Evolutionary conservation across 1,284 basidiomycete species (phyloP).

Genomic region (Phellopilus nigrolimitatus): DNA sequence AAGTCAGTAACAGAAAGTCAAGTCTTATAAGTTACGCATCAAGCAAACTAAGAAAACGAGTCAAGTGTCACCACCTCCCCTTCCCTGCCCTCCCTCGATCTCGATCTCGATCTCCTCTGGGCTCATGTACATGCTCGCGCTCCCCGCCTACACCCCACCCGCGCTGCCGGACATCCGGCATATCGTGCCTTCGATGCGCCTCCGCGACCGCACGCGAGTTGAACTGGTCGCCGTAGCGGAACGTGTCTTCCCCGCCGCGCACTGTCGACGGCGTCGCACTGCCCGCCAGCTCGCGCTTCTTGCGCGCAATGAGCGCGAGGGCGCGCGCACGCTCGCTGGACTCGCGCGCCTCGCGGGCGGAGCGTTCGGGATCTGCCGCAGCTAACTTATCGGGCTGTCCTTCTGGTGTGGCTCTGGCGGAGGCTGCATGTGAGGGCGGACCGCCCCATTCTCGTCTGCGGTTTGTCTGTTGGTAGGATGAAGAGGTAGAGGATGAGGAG

Average conservation of each 20-base stretch:
- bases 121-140: not conserved
- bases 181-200: conserved; percentile 42
- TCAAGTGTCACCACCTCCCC: no score
- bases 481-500: conserved; percentile 13
- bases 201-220: conserved; percentile 67
- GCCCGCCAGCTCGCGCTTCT: conserved; percentile 54
- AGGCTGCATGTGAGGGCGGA: conserved; percentile 25
- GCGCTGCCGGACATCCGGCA: not conserved
- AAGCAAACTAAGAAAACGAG: no score
- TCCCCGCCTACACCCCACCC: conserved; percentile 5
- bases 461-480: conserved; percentile 14
- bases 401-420: conserved; percentile 22
- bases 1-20: no score
- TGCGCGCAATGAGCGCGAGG: conserved; percentile 58
- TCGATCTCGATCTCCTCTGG: conserved; percentile 1
- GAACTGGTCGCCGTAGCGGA: conserved; percentile 62
- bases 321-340: conserved; percentile 69
- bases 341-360: conserved; percentile 63
- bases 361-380: conserved; percentile 37
- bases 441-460: conserved; percentile 23
- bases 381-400: conserved; percentile 23
- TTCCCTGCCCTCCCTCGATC: not conserved
- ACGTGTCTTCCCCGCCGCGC: conserved; percentile 44
- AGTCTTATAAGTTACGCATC: no score
- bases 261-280: conserved; percentile 68